Evolutionary conservation across 495 filamentous ascomycete genomes (phyloP).

Genomic region (Podospora anserina): DNA sequence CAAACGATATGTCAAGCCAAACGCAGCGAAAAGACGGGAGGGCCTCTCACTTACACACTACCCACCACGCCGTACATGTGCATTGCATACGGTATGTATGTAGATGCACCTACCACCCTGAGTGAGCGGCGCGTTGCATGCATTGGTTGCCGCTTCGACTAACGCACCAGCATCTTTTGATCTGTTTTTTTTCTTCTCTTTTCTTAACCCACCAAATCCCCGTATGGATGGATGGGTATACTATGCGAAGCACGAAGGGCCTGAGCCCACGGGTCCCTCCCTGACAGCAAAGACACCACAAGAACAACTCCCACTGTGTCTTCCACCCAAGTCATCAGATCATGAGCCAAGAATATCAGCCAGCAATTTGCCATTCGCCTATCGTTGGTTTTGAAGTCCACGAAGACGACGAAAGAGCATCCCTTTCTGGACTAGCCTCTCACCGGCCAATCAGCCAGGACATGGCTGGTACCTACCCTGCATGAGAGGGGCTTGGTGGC

Average conservation of each 20-base stretch:
- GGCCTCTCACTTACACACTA: conserved; percentile 15
- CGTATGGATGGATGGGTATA: not conserved
- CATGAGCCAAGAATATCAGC: not conserved
- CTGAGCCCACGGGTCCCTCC: not conserved
- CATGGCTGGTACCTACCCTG: conserved; percentile 3
- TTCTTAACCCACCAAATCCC: not conserved
- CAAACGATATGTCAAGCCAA: not conserved
- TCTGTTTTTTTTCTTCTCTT: not conserved
- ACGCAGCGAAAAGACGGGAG: not conserved
- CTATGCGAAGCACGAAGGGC: not conserved
- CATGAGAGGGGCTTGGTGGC: not conserved
- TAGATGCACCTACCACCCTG: conserved; percentile 27
- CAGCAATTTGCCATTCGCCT: not conserved
- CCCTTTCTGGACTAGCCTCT: conserved; percentile 3
- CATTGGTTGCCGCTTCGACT: conserved; percentile 40
- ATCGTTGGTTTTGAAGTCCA: conserved; percentile 2
- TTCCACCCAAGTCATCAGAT: not conserved
- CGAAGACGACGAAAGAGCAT: not conserved
- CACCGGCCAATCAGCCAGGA: not conserved
- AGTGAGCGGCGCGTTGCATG: conserved; percentile 38
- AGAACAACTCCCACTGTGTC: too few relatives aligned
- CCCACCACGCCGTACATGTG: conserved; percentile 29
- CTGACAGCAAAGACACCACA: not conserved
- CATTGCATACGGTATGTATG: conserved; percentile 15
- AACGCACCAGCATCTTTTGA: not conserved